These are phyloP conservation scores for Dianthus caryophyllus DNA, from an alignment of 148 eudicot genomes.

Conservation along the genomic window DNA sequence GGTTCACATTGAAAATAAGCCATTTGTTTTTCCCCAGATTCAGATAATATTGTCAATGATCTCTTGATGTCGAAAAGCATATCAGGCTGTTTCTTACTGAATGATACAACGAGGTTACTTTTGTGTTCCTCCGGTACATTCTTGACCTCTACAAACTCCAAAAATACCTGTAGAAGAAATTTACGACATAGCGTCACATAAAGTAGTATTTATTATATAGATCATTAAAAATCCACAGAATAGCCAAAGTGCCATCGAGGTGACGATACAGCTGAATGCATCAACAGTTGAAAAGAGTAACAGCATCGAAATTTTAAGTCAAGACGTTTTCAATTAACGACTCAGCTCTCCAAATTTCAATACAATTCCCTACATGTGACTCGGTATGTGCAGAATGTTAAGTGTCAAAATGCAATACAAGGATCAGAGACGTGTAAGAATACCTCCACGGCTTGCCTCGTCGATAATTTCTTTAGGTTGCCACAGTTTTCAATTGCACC, in stretches of 20 bases:
- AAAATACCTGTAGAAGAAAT: constrained; percentile 45
- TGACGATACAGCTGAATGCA: not conserved
- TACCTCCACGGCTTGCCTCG: constrained; percentile 61
- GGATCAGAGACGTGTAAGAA: not conserved
- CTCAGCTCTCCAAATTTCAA: too few relatives aligned
- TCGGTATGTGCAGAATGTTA: not conserved
- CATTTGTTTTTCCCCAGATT: constrained; percentile 64
- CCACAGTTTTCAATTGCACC: constrained; percentile 19
- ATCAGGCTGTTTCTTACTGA: constrained; percentile 85
- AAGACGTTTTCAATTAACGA: too few relatives aligned
- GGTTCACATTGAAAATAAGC: constrained; percentile 83
- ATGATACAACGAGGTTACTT: constrained; percentile 50
- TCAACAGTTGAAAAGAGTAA: not conserved
- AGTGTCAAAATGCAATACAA: not conserved
- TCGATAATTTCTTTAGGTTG: constrained; percentile 31
- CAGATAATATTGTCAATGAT: constrained; percentile 57
- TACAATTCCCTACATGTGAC: not conserved
- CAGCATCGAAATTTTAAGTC: constrained; percentile 1
- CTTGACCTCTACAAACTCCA: constrained; percentile 69
- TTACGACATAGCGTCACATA: not conserved
- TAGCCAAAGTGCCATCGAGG: not conserved
- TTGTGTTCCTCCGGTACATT: constrained; percentile 56
- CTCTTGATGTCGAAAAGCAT: constrained; percentile 53
- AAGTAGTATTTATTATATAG: not conserved
- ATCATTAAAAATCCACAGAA: not conserved